These are phyloP conservation scores for Pichia heedii DNA, from an alignment of 805 yeast species.

Conservation along the genomic window DNA sequence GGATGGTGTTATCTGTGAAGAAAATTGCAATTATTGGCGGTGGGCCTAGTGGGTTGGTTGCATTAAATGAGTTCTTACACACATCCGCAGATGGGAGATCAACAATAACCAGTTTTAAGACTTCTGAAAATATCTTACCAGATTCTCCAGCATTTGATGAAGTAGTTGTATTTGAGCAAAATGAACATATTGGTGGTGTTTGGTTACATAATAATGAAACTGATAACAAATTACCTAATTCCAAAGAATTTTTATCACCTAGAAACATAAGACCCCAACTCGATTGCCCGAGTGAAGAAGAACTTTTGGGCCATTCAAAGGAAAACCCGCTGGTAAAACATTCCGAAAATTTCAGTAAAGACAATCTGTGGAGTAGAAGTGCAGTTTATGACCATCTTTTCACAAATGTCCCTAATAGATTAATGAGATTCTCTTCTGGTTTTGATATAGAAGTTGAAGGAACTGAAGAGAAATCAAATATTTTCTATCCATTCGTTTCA, in stretches of 20 bases:
- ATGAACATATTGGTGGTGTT: slow-evolving; percentile 31
- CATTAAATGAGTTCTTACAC: slow-evolving; percentile 24
- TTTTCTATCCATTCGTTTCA: slow-evolving; percentile 18
- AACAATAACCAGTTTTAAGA: slow-evolving; percentile 10
- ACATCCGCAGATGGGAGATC: slow-evolving; percentile 22
- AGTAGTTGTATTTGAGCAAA: slow-evolving; percentile 33
- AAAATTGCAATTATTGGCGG: slow-evolving; percentile 28
- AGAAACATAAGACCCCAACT: slow-evolving; percentile 9
- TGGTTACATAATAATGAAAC: slow-evolving; percentile 24
- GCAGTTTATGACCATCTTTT: slow-evolving; percentile 27
- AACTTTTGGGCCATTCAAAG: background rate
- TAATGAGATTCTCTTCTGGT: slow-evolving; percentile 31
- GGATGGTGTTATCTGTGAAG: slow-evolving; percentile 15
- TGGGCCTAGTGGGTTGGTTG: slow-evolving; percentile 31
- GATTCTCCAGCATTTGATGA: slow-evolving; percentile 25
- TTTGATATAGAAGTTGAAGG: slow-evolving; percentile 13
- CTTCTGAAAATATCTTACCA: slow-evolving; percentile 3
- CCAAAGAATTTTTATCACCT: slow-evolving; percentile 11
- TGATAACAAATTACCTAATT: slow-evolving; percentile 17
- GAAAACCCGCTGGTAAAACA: slow-evolving; percentile 12
- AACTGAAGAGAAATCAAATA: slow-evolving; percentile 6
- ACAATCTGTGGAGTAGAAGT: slow-evolving; percentile 13
- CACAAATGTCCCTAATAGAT: slow-evolving; percentile 33
- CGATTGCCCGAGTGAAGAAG: slow-evolving; percentile 1
- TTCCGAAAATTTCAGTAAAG: slow-evolving; percentile 13